Evolutionary conservation across 495 filamentous ascomycete species (phyloP).

Genomic region (Talaromyces nanjingensis): DNA sequence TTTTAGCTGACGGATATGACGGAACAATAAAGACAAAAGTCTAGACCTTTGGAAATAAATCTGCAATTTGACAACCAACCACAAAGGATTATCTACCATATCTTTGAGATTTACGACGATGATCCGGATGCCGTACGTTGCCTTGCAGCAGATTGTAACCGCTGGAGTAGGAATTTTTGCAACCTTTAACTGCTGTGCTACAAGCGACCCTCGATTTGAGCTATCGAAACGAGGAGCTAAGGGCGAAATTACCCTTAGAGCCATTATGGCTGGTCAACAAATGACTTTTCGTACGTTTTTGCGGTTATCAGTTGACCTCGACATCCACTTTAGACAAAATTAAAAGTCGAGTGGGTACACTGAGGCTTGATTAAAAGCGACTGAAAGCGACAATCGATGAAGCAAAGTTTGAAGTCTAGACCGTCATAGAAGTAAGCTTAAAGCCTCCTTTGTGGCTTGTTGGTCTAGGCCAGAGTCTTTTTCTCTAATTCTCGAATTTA

Average conservation of each 20-base stretch:
- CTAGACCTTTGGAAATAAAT: background rate
- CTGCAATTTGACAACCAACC: background rate
- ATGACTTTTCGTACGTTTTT: background rate
- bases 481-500: background rate
- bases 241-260: background rate
- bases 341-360: no score
- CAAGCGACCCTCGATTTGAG: background rate
- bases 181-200: background rate
- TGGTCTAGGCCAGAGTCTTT: background rate
- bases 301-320: background rate
- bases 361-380: no score
- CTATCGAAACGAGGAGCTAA: background rate
- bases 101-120: background rate
- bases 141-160: background rate
- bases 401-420: background rate
- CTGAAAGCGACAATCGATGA: background rate
- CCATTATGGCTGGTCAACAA: background rate
- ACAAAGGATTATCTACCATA: background rate
- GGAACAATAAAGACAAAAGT: background rate
- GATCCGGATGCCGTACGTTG: background rate
- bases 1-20: background rate
- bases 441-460: background rate
- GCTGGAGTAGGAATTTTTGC: background rate
- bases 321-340: no score
- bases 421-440: background rate